Conservation (phyloP, 2,329 filamentous ascomycete species). For the Lecanicillium sp. region DNA sequence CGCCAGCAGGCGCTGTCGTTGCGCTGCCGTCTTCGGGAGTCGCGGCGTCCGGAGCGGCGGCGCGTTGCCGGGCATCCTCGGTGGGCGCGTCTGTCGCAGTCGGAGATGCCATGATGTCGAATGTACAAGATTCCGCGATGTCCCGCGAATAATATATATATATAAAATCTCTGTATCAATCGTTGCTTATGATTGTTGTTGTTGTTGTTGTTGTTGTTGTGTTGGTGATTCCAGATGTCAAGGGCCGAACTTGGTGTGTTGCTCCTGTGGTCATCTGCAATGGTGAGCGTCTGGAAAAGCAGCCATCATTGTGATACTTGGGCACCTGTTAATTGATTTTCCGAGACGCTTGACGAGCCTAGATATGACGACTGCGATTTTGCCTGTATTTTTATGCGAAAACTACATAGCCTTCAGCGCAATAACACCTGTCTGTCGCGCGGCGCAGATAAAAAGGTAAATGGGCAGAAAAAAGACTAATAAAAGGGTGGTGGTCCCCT, state of each 20-base stretch:
- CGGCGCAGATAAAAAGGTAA: background rate
- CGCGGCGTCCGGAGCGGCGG: background rate
- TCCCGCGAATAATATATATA: too few relatives aligned
- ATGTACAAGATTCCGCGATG: background rate
- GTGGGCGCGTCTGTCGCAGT: background rate
- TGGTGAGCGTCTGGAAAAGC: slow-evolving; percentile 32
- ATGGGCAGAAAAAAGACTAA: background rate
- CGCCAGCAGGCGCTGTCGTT: too few relatives aligned
- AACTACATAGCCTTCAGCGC: too few relatives aligned
- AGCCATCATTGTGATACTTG: slow-evolving; percentile 31
- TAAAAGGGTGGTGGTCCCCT: background rate
- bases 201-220: too few relatives aligned
- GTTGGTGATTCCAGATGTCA: too few relatives aligned
- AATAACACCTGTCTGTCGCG: background rate
- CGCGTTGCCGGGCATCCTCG: background rate
- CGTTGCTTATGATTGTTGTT: slow-evolving; percentile 2
- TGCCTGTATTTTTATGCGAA: background rate
- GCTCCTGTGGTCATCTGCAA: slow-evolving; percentile 29
- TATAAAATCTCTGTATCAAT: background rate
- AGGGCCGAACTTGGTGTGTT: too few relatives aligned
- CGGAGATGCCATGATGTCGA: slow-evolving; percentile 1
- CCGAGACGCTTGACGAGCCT: too few relatives aligned
- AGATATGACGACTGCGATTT: background rate
- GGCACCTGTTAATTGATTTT: slow-evolving; percentile 27
- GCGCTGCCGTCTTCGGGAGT: too few relatives aligned